Percentiles rank a stretch among this genome's conserved stretches.
Conservation (phyloP, 2,329 filamentous ascomycete genomes). For the Trichoderma oligosporum region DNA sequence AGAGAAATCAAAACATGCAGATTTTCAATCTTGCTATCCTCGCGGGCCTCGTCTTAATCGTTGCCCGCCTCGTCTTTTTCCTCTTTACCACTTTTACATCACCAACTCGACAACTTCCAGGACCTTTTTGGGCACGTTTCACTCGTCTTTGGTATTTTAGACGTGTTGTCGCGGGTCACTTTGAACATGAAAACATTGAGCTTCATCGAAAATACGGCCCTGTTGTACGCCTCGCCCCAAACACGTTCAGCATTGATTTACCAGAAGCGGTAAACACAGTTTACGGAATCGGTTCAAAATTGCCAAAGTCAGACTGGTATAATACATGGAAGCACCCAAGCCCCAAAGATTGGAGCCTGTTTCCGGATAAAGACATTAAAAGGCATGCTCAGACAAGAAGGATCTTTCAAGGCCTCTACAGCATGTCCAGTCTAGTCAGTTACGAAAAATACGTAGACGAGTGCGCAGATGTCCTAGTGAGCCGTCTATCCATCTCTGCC, state of each 20-base stretch:
- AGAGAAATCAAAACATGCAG: not conserved
- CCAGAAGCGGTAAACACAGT: conserved; percentile 36
- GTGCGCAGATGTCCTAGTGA: conserved; percentile 40
- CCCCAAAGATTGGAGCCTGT: conserved; percentile 28
- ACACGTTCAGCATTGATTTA: conserved; percentile 40
- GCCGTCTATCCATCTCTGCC: conserved; percentile 37
- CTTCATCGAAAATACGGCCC: conserved; percentile 41
- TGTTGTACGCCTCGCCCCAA: conserved; percentile 39
- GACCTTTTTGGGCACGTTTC: conserved; percentile 43
- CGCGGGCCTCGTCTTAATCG: not conserved
- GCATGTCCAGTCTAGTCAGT: conserved; percentile 44
- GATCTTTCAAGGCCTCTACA: conserved; percentile 43
- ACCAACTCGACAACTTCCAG: conserved; percentile 30
- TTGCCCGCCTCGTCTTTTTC: not conserved
- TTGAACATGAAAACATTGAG: conserved; percentile 38
- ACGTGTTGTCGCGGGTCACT: conserved; percentile 35
- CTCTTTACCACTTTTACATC: not conserved
- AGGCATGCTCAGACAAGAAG: conserved; percentile 37
- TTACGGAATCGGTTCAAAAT: conserved; percentile 38
- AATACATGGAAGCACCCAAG: conserved; percentile 25
- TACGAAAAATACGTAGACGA: conserved; percentile 50
- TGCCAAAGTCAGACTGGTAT: conserved; percentile 29
- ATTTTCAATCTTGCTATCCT: not conserved
- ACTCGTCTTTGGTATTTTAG: conserved; percentile 43
- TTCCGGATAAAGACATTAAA: conserved; percentile 31